Evolutionary conservation across 331 rosid genomes (phyloP), one percentile per base, ranked within the genome.

Genomic region (Malus hybrid): DNA sequence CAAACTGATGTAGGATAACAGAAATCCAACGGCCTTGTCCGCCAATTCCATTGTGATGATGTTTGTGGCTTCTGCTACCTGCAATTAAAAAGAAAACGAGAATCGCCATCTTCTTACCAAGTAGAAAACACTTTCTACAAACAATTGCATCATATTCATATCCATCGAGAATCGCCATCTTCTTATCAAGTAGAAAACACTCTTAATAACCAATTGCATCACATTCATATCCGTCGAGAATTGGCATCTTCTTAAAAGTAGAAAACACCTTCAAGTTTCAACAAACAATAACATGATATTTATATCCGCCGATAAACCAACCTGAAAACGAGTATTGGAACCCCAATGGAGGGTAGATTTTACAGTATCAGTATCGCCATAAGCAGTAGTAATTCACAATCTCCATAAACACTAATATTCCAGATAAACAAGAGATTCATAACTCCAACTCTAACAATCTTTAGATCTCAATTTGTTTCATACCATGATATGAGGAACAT

Each of bases 21-120:
- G 79, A 83, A 90, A 85, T 78, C 99, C 99, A 79, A 88, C 90
- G 29, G 91, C 89, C 87, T 83, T 92, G 83, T 94, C 97, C 7
- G 96, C 92, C 72, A 87, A 73, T 80, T 94, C 97, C 99, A 94
- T 94, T 69, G 71, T 60, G 82, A 65, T 65, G 71, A 65, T 65
- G 71, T 28, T 79, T 50, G 33, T 33, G 32, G 65, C 66, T 76
- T 72, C 74, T 60, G 42, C 77, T 69, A 70, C 86, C 93, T 87
- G 82, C 66, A 34, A 75, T 63, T 73, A 68, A 42, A 50, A 72
- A 67, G 65, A 33, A 62, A 67, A 79, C 2, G 22, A 44, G 65
- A n/a, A 72, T 82, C 67, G 74, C 36, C 72, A 32, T 27, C 72
- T 32, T 20, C 44, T 8, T 52, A 55, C 32, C 32, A 57, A 66